phyloP scores from a whole-genome alignment of 306 rosid species.

The Herpetospermum pedunculosum region DNA sequence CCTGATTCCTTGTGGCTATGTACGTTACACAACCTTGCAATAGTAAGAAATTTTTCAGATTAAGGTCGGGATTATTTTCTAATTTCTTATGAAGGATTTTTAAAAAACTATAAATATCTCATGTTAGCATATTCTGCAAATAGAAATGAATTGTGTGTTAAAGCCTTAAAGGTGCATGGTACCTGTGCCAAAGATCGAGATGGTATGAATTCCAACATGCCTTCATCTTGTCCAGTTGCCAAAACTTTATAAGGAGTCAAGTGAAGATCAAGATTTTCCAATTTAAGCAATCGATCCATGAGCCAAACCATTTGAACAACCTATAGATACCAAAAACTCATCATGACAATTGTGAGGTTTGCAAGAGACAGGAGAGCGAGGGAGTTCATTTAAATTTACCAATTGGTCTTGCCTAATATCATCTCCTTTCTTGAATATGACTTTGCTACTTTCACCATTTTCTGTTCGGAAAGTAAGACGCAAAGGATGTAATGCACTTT shows the following conservation, averaged over 20 bases:
- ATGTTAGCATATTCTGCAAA: neutral
- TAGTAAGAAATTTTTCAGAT: neutral
- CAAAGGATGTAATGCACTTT: constrained; percentile 91
- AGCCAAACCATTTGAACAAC: constrained; percentile 97
- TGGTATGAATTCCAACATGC: constrained; percentile 93
- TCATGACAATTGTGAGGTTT: constrained; percentile 7
- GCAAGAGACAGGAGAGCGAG: constrained; percentile 10
- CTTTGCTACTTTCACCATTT: constrained; percentile 64
- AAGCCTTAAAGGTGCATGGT: neutral
- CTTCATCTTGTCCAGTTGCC: constrained; percentile 99
- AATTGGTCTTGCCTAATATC: constrained; percentile 95
- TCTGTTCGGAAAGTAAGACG: constrained; percentile 82
- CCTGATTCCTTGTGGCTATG: neutral
- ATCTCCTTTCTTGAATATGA: constrained; percentile 91
- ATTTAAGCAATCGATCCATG: constrained; percentile 91
- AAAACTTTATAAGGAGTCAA: constrained; percentile 91
- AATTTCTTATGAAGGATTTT: neutral
- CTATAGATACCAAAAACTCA: constrained; percentile 32
- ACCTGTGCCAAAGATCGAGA: constrained; percentile 89
- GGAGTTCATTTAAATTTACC: constrained; percentile 37
- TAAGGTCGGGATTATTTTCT: neutral
- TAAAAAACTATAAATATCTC: neutral
- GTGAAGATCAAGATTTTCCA: constrained; percentile 85
- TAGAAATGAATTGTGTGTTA: neutral
- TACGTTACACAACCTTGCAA: neutral